phyloP scores from a whole-genome alignment of 331 rosid species.

The Pyrus hybrid region DNA sequence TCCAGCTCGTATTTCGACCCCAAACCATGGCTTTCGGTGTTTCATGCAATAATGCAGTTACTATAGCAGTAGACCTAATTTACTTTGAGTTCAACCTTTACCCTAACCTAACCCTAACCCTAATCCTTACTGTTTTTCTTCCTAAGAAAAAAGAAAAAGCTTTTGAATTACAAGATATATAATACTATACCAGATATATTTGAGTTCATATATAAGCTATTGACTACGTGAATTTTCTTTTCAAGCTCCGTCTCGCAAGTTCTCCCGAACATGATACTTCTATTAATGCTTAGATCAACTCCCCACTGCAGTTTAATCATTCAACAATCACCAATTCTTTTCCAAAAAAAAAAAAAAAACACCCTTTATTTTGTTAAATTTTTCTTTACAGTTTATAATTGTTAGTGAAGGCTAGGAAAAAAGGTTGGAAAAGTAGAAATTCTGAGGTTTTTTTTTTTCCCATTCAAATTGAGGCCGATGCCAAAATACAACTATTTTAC shows the following conservation, averaged over 20 bases:
- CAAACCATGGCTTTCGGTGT: slow-evolving; percentile 18
- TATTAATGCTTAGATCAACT: neutral
- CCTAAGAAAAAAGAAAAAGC: too few species aligned
- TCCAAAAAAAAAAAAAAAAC: neutral
- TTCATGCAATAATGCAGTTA: neutral
- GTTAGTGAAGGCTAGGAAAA: neutral
- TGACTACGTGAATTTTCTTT: too few species aligned
- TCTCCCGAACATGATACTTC: too few species aligned
- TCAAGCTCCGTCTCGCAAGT: too few species aligned
- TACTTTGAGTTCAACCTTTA: neutral
- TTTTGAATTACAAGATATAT: too few species aligned
- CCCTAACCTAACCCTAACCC: neutral
- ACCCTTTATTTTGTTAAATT: neutral
- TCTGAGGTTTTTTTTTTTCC: neutral
- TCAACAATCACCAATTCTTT: neutral
- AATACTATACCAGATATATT: too few species aligned
- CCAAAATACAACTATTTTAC: too few species aligned
- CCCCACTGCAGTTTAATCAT: neutral
- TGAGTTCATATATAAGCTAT: too few species aligned
- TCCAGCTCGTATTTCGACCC: neutral
- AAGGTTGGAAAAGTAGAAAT: neutral
- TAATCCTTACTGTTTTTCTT: too few species aligned
- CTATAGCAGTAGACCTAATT: neutral
- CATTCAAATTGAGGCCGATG: neutral
- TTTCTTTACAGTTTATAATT: neutral